Percentiles rank a stretch among this genome's conserved stretches.
Evolutionary conservation across 139 green algal genomes (phyloP).

Genomic region (Chlorella sp.): DNA sequence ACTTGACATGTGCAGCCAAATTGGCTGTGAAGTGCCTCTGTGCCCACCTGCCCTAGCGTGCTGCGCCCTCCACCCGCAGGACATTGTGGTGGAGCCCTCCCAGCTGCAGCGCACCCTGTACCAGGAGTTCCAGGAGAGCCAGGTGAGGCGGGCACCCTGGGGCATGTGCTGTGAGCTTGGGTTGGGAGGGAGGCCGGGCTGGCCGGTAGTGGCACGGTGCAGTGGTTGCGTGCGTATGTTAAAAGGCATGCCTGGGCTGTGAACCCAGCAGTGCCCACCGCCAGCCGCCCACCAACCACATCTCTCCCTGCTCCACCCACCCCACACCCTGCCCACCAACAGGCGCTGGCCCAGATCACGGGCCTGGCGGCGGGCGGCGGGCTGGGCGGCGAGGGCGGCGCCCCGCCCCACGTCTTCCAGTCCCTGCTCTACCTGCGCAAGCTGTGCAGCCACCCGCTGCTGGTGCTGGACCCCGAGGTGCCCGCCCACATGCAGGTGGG

Average conservation of each 20-base stretch:
- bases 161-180: too few relatives aligned
- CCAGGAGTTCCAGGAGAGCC: constrained; percentile 70
- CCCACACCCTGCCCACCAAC: neutral
- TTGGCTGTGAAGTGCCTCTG: too few relatives aligned
- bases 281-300: neutral
- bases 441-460: constrained; percentile 93
- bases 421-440: constrained; percentile 92
- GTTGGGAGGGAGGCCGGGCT: too few relatives aligned
- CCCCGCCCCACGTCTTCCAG: constrained; percentile 63
- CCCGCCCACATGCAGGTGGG: constrained; percentile 58
- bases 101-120: constrained; percentile 88
- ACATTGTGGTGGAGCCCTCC: constrained; percentile 87
- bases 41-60: neutral
- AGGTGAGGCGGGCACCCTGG: neutral
- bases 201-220: too few relatives aligned
- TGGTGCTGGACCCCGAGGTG: constrained; percentile 82
- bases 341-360: constrained; percentile 33
- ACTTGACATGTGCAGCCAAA: too few relatives aligned
- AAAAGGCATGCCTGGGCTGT: neutral
- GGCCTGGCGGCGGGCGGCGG: neutral
- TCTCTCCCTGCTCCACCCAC: neutral
- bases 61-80: constrained; percentile 47
- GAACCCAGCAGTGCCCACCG: neutral
- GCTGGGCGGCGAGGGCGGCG: constrained; percentile 9
- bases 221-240: too few relatives aligned